Base-by-base conservation (phyloP, 2,329 filamentous ascomycete genomes). In the Chaetomium globosum region DNA sequence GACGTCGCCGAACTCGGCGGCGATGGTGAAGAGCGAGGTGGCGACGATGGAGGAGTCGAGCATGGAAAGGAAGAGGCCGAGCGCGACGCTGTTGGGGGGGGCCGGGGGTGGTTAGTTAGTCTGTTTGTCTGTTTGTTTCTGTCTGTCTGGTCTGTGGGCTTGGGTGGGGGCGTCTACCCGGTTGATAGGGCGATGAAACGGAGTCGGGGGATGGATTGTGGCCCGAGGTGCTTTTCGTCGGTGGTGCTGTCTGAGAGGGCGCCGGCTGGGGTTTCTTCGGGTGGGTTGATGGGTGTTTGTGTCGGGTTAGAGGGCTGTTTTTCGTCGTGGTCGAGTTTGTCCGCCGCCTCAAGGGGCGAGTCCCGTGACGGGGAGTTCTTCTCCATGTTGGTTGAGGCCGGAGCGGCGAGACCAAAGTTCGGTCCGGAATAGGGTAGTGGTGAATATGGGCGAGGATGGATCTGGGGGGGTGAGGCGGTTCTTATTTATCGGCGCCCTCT, bases 31-130 rank as follows among this genome's bases (percentile, higher is more conserved):
- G 10, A 88, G 74, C 53, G 82, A 83, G 13, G 85, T 87, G 1
- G 85, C 84, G 1, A 88, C 82, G 46, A 88, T 87, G 3, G 85
- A 85, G 1, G 82, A 81, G 72, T 87, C 85, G n/a, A 87, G 73
- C 70, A 86, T 80, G 31, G 85, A 83, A 56, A 88, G 78, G 61
- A 86, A 84, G 0, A 87, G 77, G 3, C 84, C 85, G 6, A 82
- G 65, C 21, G 60, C 26, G 33, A 71, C 51, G 21, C 69, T 71
- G 59, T 16, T 4, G 39, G 13, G 36, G 16, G 39, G 13, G 36
- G 33, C 10, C 3, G 36, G 16, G 36, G 4, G 16, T 36, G 39
- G 39, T 43, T 43, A 43, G 39, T 43, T n/a, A n/a, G n/a, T n/a
- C n/a, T n/a, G n/a, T n/a, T n/a, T n/a, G n/a, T n/a, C n/a, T n/a